Evolutionary conservation across 306 rosid species (phyloP), one percentile per base, ranked within the genome.

Genomic region (Ziziphus jujuba): DNA sequence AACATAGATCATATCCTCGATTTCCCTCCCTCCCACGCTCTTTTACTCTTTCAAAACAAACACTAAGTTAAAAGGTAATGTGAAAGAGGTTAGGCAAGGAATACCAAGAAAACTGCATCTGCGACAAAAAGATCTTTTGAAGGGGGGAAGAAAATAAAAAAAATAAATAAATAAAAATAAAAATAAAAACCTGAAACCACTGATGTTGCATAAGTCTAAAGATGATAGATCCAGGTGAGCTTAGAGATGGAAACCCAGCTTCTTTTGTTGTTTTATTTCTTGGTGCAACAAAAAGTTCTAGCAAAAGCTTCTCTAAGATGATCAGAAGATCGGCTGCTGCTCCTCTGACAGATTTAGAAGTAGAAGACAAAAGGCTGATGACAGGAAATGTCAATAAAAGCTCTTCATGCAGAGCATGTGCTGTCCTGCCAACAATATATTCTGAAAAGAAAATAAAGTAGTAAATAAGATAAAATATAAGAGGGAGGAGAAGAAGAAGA

Each of bases 331-430:
- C 90, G 66, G 87, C 74, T 57, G 97, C 89, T 67, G 76, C 75
- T 72, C 89, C 84, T 77, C 86, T 90, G 65, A 93, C 83, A 68
- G 76, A 66, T 70, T 86, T 88, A 40, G 98, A 93, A 71, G 98
- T 84, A 75, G 97, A 93, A n/a, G 99, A 86, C 81, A 88, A 79
- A 73, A 93, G 89, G 81, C 90, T 79, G 66, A 90, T 76, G 70
- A 75, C 65, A 45, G 97, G 99, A 84, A 93, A 84, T 72, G 88
- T 75, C 51, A 90, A 86, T 80, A 90, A 75, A 72, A 85, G 75
- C 75, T 93, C 99, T 83, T 90, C 97, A 38, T 84, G 76, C 70
- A 70, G 66, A 71, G 56, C 66, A 79, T 77, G 69, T 66, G 72
- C 61, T 56, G 51, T 58, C 77, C 40, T 61, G 62, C 80, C 68